Percentiles rank a stretch among this genome's conserved stretches.
These are phyloP conservation scores for Hypomyces perniciosus DNA, from an alignment of 2,329 filamentous ascomycete genomes.

Conservation along the genomic window DNA sequence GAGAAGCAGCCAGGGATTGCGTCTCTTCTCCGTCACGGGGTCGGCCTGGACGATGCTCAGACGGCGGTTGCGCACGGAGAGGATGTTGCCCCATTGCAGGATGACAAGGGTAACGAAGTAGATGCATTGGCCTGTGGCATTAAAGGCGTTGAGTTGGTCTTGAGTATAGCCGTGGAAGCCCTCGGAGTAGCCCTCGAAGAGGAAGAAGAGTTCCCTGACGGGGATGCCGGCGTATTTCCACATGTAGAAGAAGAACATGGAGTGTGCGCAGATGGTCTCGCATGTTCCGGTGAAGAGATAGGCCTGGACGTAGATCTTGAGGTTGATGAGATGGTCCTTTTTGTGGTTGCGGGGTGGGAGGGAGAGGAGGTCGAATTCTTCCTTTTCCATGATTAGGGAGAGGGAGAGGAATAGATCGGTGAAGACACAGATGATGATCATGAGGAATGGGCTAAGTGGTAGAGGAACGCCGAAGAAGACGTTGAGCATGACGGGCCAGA, in stretches of 20 bases:
- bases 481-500: conserved; percentile 51
- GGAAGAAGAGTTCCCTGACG: conserved; percentile 41
- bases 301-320: conserved; percentile 44
- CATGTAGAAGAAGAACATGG: conserved; percentile 51
- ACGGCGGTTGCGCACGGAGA: conserved; percentile 45
- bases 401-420: conserved; percentile 48
- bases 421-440: conserved; percentile 54
- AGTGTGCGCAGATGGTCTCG: conserved; percentile 43
- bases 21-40: conserved; percentile 38
- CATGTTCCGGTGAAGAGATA: conserved; percentile 48
- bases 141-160: conserved; percentile 41
- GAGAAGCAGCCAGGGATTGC: conserved; percentile 44
- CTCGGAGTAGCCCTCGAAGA: conserved; percentile 41
- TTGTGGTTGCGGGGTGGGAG: conserved; percentile 45
- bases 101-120: conserved; percentile 51
- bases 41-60: conserved; percentile 47
- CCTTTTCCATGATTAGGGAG: conserved; percentile 49
- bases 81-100: conserved; percentile 48
- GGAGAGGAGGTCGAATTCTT: conserved; percentile 47
- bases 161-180: conserved; percentile 44
- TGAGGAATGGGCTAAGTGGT: conserved; percentile 46
- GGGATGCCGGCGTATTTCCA: conserved; percentile 43
- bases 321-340: conserved; percentile 46
- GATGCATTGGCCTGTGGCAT: conserved; percentile 43
- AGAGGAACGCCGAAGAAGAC: conserved; percentile 50